Evolutionary conservation across 129 eudicot species (phyloP).

Genomic region (Sambucus nigra): DNA sequence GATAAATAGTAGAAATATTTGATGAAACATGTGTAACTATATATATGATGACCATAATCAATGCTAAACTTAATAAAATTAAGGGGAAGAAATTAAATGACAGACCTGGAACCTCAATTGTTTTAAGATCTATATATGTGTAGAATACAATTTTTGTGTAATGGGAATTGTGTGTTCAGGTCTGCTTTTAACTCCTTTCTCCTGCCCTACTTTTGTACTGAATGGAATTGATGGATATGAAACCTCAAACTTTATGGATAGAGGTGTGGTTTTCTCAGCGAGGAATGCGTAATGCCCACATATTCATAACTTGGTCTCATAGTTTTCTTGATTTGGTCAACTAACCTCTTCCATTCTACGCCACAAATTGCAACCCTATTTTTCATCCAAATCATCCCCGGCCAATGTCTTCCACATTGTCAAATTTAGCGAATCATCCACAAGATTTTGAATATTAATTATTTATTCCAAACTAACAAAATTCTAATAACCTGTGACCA

Average conservation of each 20-base stretch:
- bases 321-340: too few relatives aligned
- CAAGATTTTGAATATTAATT: too few relatives aligned
- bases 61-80: neutral
- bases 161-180: neutral
- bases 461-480: too few relatives aligned
- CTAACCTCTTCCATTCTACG: too few relatives aligned
- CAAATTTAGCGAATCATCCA: too few relatives aligned
- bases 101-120: conserved; percentile 12
- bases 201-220: neutral
- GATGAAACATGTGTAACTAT: neutral
- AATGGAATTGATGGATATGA: neutral
- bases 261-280: neutral
- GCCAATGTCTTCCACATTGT: too few relatives aligned
- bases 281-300: neutral
- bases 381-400: too few relatives aligned
- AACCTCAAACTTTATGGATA: neutral
- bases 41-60: too few relatives aligned
- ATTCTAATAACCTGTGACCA: too few relatives aligned
- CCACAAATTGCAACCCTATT: too few relatives aligned
- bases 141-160: neutral
- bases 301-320: neutral
- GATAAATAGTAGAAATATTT: neutral
- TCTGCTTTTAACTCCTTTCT: neutral
- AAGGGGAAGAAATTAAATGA: neutral
- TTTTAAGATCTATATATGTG: neutral